Percentiles rank a stretch among this genome's conserved stretches.
phyloP scores from a whole-genome alignment of 345 rosid genomes.

The Anastatica hierochuntica region DNA sequence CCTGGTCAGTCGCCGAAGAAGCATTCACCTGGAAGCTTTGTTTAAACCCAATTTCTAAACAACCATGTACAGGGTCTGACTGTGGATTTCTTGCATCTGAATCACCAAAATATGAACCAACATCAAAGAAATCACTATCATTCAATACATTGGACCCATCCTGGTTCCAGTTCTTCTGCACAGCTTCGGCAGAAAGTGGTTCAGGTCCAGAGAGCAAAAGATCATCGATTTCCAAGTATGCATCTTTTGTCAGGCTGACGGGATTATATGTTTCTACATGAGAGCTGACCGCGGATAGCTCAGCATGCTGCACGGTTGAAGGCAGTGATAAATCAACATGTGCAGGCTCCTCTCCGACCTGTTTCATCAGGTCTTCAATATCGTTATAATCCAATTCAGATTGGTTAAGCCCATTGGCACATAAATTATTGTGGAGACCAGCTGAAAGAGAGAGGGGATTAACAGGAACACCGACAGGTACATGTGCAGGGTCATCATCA shows the following conservation, averaged over 20 bases:
- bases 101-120: conserved; percentile 9
- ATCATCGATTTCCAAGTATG: conserved; percentile 72
- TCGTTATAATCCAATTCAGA: conserved; percentile 23
- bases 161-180: conserved; percentile 18
- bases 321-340: conserved; percentile 7
- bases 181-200: conserved; percentile 15
- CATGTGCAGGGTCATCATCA: background rate
- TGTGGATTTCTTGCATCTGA: background rate
- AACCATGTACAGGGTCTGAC: background rate
- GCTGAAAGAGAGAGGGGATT: too few species aligned
- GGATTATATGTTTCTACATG: conserved; percentile 18
- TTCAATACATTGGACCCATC: conserved; percentile 33
- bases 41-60: conserved; percentile 23
- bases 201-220: conserved; percentile 33
- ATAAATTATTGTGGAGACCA: conserved; percentile 5
- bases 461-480: too few species aligned
- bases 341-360: conserved; percentile 27
- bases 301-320: conserved; percentile 27
- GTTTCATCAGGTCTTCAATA: conserved; percentile 39
- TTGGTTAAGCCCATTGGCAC: conserved; percentile 14
- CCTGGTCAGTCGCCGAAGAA: background rate
- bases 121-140: conserved; percentile 34
- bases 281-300: too few species aligned
- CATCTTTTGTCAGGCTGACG: conserved; percentile 29
- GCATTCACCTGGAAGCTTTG: conserved; percentile 7